A percentile compares a stretch with the other conserved stretches of the same genome.
Evolutionary conservation across 2,329 filamentous ascomycete genomes (phyloP).

Genomic region (Blastomyces parvus): DNA sequence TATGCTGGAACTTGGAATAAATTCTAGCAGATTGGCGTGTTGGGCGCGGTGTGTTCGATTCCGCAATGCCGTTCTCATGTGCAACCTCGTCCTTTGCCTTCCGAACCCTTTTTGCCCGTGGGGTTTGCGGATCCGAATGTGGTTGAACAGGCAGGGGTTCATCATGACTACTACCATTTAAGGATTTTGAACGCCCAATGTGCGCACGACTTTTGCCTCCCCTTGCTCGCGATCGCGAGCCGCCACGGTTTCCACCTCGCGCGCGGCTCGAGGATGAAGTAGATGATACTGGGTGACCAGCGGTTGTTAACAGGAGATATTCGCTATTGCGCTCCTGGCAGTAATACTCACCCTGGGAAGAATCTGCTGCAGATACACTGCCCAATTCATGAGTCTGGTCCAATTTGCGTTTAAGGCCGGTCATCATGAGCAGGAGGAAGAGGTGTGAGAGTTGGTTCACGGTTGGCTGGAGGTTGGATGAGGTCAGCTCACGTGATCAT

Average conservation of each 20-base stretch:
- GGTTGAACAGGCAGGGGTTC: neutral
- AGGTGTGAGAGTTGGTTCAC: neutral
- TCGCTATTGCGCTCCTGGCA: conserved; percentile 3
- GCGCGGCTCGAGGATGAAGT: neutral
- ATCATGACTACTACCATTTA: neutral
- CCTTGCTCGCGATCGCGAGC: neutral
- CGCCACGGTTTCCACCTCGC: conserved; percentile 4
- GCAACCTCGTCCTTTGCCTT: conserved; percentile 2
- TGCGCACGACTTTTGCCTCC: neutral
- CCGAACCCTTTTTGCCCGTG: neutral
- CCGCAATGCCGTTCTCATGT: neutral
- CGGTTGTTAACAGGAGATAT: conserved; percentile 5
- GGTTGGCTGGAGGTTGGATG: neutral
- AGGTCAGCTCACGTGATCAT: conserved; percentile 3
- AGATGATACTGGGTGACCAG: neutral
- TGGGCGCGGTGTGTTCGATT: conserved; percentile 6
- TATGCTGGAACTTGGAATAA: conserved; percentile 11
- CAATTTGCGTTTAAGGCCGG: conserved; percentile 7
- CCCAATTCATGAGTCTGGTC: conserved; percentile 4
- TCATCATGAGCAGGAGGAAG: neutral
- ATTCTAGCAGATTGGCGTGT: conserved; percentile 16
- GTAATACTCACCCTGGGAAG: conserved; percentile 5
- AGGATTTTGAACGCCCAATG: neutral
- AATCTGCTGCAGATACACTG: neutral
- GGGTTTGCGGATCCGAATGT: conserved; percentile 3